These are phyloP conservation scores for Talaromyces proteolyticus DNA, from an alignment of 495 filamentous ascomycete genomes.

Conservation along the genomic window DNA sequence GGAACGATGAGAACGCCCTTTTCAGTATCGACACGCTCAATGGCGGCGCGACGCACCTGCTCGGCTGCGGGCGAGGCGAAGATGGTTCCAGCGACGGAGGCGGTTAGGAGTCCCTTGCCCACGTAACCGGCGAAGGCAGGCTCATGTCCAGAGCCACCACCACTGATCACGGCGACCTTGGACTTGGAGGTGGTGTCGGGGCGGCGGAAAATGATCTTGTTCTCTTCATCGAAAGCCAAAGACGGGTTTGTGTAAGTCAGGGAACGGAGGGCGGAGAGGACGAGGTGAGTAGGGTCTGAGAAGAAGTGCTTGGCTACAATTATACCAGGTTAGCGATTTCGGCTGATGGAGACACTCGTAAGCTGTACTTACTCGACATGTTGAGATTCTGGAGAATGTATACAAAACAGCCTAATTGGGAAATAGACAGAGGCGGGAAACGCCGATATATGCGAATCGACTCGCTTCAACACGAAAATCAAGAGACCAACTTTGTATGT, in stretches of 20 bases:
- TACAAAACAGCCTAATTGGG: slow-evolving; percentile 12
- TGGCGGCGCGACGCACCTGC: slow-evolving; percentile 75
- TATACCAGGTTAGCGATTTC: neutral
- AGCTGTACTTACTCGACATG: slow-evolving; percentile 8
- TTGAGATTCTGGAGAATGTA: slow-evolving; percentile 3
- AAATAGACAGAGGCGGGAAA: slow-evolving; percentile 7
- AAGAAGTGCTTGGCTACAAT: slow-evolving; percentile 88
- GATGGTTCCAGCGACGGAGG: slow-evolving; percentile 85
- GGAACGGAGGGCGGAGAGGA: slow-evolving; percentile 70
- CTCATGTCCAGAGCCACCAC: slow-evolving; percentile 91
- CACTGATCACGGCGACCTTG: slow-evolving; percentile 78
- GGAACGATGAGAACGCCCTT: slow-evolving; percentile 68
- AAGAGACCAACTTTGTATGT: slow-evolving; percentile 1
- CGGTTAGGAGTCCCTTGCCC: slow-evolving; percentile 71
- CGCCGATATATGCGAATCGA: slow-evolving; percentile 5
- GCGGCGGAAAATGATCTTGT: slow-evolving; percentile 84
- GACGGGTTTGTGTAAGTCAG: slow-evolving; percentile 82
- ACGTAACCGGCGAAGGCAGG: slow-evolving; percentile 76
- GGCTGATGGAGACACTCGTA: neutral
- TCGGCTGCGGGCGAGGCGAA: slow-evolving; percentile 86
- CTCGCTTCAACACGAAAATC: slow-evolving; percentile 6
- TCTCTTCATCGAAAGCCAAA: slow-evolving; percentile 66
- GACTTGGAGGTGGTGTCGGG: slow-evolving; percentile 42
- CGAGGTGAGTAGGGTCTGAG: slow-evolving; percentile 74
- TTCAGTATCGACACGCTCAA: slow-evolving; percentile 60